Evolutionary conservation across 257 asterid species (phyloP).

Genomic region (Leptodermis oblonga): DNA sequence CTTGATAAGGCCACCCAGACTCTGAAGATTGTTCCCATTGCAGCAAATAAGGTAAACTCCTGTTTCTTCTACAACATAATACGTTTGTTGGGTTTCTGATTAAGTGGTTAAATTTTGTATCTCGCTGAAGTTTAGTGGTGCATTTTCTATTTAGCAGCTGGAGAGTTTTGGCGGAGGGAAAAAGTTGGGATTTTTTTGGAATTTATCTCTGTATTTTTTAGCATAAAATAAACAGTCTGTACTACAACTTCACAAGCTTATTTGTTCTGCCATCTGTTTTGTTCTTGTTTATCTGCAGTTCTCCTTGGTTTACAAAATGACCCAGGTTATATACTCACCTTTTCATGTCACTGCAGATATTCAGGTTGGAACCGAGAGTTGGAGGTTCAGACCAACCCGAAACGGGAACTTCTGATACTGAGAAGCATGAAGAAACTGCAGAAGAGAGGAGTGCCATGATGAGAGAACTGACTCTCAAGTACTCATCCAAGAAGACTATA

Average conservation of each 20-base stretch:
- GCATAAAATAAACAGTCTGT: not conserved
- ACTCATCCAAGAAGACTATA: slow-evolving; percentile 41
- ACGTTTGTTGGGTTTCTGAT: not conserved
- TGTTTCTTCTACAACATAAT: not conserved
- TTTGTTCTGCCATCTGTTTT: not conserved
- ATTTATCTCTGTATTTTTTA: not conserved
- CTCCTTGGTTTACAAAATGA: not conserved
- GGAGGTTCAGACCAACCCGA: slow-evolving; percentile 35
- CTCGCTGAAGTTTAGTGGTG: not conserved
- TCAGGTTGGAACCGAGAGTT: slow-evolving; percentile 64
- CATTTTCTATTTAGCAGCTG: slow-evolving; percentile 5
- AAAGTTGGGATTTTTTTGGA: not conserved
- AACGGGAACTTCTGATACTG: slow-evolving; percentile 29
- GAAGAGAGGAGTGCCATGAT: slow-evolving; percentile 35
- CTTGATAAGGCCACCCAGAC: slow-evolving; percentile 57
- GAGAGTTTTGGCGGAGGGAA: not conserved
- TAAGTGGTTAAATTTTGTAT: not conserved
- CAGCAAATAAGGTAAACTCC: slow-evolving; percentile 40
- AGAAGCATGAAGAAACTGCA: slow-evolving; percentile 30
- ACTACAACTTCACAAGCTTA: not conserved
- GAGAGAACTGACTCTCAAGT: slow-evolving; percentile 23
- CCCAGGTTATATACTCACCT: no score
- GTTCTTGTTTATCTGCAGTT: not conserved
- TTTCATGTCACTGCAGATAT: slow-evolving; percentile 41
- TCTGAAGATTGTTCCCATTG: slow-evolving; percentile 51